These are phyloP conservation scores for Silene conica DNA, from an alignment of 148 eudicot species.

Conservation along the genomic window DNA sequence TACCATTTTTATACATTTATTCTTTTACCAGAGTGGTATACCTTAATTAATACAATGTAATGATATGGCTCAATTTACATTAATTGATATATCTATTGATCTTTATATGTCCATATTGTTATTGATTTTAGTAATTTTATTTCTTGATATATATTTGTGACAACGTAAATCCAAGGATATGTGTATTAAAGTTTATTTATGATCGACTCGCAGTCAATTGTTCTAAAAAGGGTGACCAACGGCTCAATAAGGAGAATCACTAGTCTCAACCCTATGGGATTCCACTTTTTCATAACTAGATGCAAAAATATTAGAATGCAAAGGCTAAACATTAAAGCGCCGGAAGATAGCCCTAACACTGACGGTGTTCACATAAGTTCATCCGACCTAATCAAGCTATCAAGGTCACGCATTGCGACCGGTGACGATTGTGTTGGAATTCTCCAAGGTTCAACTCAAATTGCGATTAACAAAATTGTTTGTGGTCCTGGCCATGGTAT, in stretches of 20 bases:
- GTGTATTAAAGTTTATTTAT: background rate
- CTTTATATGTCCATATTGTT: too few species aligned
- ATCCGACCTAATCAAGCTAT: conserved; percentile 34
- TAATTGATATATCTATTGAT: too few species aligned
- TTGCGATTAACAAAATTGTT: conserved; percentile 36
- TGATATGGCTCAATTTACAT: too few species aligned
- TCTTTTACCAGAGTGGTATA: too few species aligned
- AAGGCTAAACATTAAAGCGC: conserved; percentile 40
- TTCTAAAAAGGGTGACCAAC: conserved; percentile 36
- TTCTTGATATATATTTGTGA: too few species aligned
- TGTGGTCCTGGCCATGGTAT: conserved; percentile 90
- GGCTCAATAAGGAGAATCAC: conserved; percentile 37
- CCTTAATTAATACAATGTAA: too few species aligned
- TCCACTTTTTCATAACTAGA: conserved; percentile 48
- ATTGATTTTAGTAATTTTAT: too few species aligned
- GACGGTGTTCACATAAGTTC: conserved; percentile 67
- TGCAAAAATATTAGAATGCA: conserved; percentile 30
- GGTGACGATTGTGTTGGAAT: conserved; percentile 76
- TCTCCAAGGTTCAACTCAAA: conserved; percentile 52
- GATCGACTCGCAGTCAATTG: conserved; percentile 37
- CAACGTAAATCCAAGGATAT: background rate
- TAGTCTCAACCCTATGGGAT: conserved; percentile 58
- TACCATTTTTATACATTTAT: too few species aligned
- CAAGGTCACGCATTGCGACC: conserved; percentile 35
- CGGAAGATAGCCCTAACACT: conserved; percentile 55